These are phyloP conservation scores for Hermanozyma aechmeae DNA, from an alignment of 805 yeast genomes.

Conservation along the genomic window DNA sequence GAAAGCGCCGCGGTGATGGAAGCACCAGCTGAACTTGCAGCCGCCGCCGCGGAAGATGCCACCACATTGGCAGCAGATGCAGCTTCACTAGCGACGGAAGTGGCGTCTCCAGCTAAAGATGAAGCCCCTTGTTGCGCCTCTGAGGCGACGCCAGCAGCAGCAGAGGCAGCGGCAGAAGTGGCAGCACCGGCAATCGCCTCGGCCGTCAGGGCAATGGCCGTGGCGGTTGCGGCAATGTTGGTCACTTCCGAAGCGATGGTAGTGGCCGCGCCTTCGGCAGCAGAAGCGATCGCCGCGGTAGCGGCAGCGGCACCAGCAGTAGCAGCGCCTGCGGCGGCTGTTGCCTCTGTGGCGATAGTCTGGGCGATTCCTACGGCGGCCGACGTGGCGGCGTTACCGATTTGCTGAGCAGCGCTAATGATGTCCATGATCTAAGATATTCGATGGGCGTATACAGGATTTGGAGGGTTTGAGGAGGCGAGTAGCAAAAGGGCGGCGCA, in stretches of 20 bases:
- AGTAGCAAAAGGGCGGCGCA: no score
- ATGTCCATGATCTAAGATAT: no score
- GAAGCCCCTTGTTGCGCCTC: background rate
- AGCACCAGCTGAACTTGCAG: no score
- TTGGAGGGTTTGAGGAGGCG: no score
- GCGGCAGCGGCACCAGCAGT: no score
- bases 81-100: background rate
- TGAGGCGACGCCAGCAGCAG: background rate
- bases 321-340: no score
- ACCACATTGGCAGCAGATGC: background rate
- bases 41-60: background rate
- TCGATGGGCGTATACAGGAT: no score
- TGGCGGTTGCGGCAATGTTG: background rate
- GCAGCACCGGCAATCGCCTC: background rate
- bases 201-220: background rate
- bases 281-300: background rate
- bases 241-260: background rate
- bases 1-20: background rate
- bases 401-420: no score
- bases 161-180: background rate
- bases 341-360: no score
- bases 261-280: background rate
- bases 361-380: no score
- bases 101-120: background rate
- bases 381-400: no score